phyloP scores from a whole-genome alignment of 1,139 yeast genomes.

The Blastobotrys ciferrii region DNA sequence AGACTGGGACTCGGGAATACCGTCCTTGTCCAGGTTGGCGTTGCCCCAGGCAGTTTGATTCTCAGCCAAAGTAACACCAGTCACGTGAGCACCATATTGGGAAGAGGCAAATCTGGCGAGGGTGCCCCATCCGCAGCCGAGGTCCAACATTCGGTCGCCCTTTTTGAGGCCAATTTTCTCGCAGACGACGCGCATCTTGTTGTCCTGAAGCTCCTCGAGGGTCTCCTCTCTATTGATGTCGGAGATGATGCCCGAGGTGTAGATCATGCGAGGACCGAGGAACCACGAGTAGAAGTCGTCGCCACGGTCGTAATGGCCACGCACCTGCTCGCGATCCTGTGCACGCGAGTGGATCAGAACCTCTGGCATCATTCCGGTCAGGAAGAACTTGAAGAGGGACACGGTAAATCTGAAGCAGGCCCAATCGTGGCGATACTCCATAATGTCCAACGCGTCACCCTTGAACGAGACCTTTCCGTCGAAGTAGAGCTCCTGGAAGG shows the following conservation, averaged over 20 bases:
- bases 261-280: constrained; percentile 91
- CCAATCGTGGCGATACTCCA: constrained; percentile 93
- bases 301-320: constrained; percentile 95
- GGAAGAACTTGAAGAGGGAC: constrained; percentile 74
- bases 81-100: constrained; percentile 79
- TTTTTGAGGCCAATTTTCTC: constrained; percentile 74
- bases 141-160: constrained; percentile 75
- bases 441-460: constrained; percentile 79
- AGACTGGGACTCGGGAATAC: constrained; percentile 65
- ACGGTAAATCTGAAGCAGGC: constrained; percentile 76
- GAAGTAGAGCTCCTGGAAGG: constrained; percentile 85
- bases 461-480: constrained; percentile 82
- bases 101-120: constrained; percentile 81
- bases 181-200: constrained; percentile 82
- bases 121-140: constrained; percentile 98
- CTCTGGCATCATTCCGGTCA: constrained; percentile 90
- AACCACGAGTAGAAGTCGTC: constrained; percentile 95
- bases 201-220: constrained; percentile 85
- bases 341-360: constrained; percentile 88
- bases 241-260: constrained; percentile 80
- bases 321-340: constrained; percentile 94
- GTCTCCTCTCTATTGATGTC: constrained; percentile 73
- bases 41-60: constrained; percentile 94
- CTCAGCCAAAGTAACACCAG: constrained; percentile 86
- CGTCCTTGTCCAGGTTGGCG: constrained; percentile 63